Base-by-base conservation (phyloP, 164 flowering plant species). In the Paratinospora sagittata region DNA sequence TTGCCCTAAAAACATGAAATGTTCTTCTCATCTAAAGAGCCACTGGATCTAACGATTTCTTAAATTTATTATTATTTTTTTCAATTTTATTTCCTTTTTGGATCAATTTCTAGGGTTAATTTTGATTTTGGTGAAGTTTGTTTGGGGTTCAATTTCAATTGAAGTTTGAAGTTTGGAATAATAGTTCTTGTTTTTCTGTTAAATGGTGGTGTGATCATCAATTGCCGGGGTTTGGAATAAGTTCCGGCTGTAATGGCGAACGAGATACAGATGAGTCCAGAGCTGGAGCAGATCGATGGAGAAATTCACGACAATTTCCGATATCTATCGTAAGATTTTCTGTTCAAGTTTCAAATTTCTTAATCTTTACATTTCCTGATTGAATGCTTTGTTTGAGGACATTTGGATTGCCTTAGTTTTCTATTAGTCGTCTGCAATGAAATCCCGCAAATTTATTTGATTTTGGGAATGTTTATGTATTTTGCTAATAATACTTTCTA, bases 261-360 rank as follows among this genome's bases (percentile, higher is more conserved):
- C 69, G 77, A 81, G 0, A n/a, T 78, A 66, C 67, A 65, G 78
- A 73, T 81, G 81, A 75, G 69, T 41, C 68, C 77, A 17, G 78
- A 91, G 81, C 77, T 95, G 85, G 97, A 92, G 85, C 97, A 89
- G 94, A 89, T 91, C 90, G 91, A 95, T 69, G 97, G 94, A n/a
- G 96, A 95, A 81, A 86, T 95, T 74, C 86, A 82, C 19, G 97
- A 95, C 68, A 78, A 86, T 70, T 89, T 92, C 60, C 94, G 83
- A 8, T 76, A 76, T 72, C 79, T 81, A 13, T 74, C 78, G 81
- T 81, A 78, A 78, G 78, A 66, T 65, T 58, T 19, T 37, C 4
- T 19, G 41, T 39, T 27, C 16, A 47, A 30, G 23, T 23, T 4
- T 27, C 52, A 10, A 3, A 24, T 61, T 11, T 26, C 52, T 8